These are phyloP conservation scores for Nyctanthes arbortristis DNA, from an alignment of 257 asterid species.

Conservation along the genomic window DNA sequence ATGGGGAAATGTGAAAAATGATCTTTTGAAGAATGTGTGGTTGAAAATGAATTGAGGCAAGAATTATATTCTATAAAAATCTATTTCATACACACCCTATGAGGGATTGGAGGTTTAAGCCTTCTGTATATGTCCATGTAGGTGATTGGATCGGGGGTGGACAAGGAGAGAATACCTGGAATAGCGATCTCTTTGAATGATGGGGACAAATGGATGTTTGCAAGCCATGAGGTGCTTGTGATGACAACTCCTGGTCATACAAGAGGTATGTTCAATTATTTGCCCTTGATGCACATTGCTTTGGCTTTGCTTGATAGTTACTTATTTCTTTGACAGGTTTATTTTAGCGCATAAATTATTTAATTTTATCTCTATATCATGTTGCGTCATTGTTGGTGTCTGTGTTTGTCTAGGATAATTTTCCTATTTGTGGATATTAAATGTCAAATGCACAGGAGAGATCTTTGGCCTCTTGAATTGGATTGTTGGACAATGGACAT, in stretches of 20 bases:
- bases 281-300: not conserved
- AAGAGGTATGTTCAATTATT: constrained; percentile 50
- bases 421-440: not conserved
- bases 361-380: not conserved
- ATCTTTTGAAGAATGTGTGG: no score
- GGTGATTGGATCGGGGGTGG: constrained; percentile 87
- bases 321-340: not conserved
- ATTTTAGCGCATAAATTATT: not conserved
- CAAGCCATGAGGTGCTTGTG: constrained; percentile 92
- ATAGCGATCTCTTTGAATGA: constrained; percentile 79
- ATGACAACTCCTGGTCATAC: constrained; percentile 97
- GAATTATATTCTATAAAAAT: no score
- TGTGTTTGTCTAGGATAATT: not conserved
- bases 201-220: constrained; percentile 98
- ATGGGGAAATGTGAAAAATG: no score
- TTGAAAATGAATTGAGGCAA: no score
- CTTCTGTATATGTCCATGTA: constrained; percentile 27
- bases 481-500: not conserved
- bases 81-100: no score
- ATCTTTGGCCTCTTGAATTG: not conserved
- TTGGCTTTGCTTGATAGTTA: not conserved
- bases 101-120: not conserved
- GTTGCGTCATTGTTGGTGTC: constrained; percentile 3
- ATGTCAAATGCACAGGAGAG: not conserved
- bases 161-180: constrained; percentile 93